phyloP scores from a whole-genome alignment of 2,329 filamentous ascomycete genomes.

The Aspergillus fructus region DNA sequence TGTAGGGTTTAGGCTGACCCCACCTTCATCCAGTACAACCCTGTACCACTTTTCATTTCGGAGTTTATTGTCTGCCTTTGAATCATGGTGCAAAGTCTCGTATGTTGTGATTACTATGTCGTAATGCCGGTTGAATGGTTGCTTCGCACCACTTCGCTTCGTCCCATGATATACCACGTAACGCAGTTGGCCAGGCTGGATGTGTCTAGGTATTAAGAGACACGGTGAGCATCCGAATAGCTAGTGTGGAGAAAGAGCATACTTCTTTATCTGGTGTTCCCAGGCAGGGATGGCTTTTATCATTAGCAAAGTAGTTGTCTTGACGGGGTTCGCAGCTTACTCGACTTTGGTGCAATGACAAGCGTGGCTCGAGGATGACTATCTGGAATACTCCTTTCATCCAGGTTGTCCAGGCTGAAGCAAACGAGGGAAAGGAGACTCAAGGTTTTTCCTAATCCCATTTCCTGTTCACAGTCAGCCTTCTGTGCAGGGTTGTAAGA shows the following conservation, averaged over 20 bases:
- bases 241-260: not conserved
- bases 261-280: conserved; percentile 5
- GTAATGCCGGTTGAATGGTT: not conserved
- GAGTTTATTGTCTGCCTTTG: not conserved
- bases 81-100: not conserved
- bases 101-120: conserved; percentile 9
- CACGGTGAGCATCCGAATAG: not conserved
- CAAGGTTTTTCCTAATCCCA: conserved; percentile 10
- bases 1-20: not conserved
- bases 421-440: not conserved
- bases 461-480: conserved; percentile 4
- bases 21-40: conserved; percentile 10
- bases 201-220: conserved; percentile 1
- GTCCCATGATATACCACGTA: conserved; percentile 5
- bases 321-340: not conserved
- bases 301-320: not conserved
- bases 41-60: not conserved
- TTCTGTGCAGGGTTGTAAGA: not conserved
- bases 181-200: not conserved
- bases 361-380: not conserved
- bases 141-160: not conserved
- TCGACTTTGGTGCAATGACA: conserved; percentile 1
- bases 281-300: not conserved
- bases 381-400: not conserved
- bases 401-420: not conserved